phyloP scores from a whole-genome alignment of 2,329 filamentous ascomycete species.

The Hirsutella minnesotensis region DNA sequence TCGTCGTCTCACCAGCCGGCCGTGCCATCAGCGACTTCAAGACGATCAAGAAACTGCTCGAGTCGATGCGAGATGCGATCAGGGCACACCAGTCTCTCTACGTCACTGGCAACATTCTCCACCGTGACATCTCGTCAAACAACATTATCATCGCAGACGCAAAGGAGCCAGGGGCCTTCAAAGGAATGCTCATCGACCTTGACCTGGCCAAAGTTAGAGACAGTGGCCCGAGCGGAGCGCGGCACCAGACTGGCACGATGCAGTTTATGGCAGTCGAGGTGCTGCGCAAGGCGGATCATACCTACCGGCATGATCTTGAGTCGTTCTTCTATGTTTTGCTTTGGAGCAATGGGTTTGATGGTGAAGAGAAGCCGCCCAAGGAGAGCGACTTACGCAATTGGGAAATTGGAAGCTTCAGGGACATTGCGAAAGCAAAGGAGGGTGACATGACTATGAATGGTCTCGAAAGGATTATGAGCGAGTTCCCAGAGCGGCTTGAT shows the following conservation, averaged over 20 bases:
- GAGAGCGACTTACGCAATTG: too few relatives aligned
- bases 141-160: conserved; percentile 3
- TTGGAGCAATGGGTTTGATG: not conserved
- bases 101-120: conserved; percentile 8
- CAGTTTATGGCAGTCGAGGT: conserved; percentile 23
- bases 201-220: conserved; percentile 8
- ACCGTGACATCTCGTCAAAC: conserved; percentile 3
- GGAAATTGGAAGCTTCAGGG: too few relatives aligned
- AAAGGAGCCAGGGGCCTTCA: too few relatives aligned
- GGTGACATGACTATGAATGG: too few relatives aligned
- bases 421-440: too few relatives aligned
- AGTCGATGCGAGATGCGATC: conserved; percentile 20
- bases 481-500: too few relatives aligned
- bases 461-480: too few relatives aligned
- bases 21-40: conserved; percentile 11
- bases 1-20: conserved; percentile 7
- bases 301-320: too few relatives aligned
- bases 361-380: too few relatives aligned
- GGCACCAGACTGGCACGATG: conserved; percentile 16
- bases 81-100: conserved; percentile 23
- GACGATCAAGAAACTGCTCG: conserved; percentile 19
- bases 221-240: conserved; percentile 9
- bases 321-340: too few relatives aligned
- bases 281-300: conserved; percentile 15
- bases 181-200: conserved; percentile 14